Base-by-base conservation (phyloP, 768 basidiomycete genomes). In the Thelephora ganbajun region DNA sequence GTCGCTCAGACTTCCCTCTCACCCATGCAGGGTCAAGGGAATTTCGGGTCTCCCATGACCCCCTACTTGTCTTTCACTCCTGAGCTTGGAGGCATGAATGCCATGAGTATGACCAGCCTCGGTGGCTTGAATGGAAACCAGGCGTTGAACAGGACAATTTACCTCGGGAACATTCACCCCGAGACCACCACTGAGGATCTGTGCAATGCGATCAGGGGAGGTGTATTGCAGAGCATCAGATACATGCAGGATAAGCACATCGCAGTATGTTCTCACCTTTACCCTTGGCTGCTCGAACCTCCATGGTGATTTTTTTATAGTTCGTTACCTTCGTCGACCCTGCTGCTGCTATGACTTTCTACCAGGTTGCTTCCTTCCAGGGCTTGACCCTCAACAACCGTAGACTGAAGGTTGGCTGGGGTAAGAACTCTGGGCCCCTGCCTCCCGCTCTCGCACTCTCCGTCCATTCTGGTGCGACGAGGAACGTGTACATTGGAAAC, bases 241-340 rank as follows among this genome's bases (percentile, higher is more conserved):
- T 94, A 92, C 63, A 86, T 98, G 80, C 81, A 84, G 53, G 96
- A 98, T 57, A 96, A 97, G 70, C 91, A 94, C 60, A 96, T 96
- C 59, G 91, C 91, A 56, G 88, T 93, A 56, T 75, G 23, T 47
- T 41, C 18, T 30, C 23, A 49, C 14, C 39, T n/a, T 42, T n/a
- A 47, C 34, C n/a, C 6, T 30, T 41, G n/a, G 3, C 0, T 14
- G 14, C 1, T 1, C 43, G 12, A 11, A 30, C 11, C 33, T 48
- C 34, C 53, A 44, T 52, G 7, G 23, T 36, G 1, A 44, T 39
- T 14, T 39, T 14, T 44, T 2, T 20, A 6, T 51, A 92, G 87
- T 99, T 98, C 54, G 86, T 97, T 47, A 94, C 91, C 5, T 98
- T 99, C 60, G 82, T 97, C 54, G 92, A 97, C 59, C 86, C 92